phyloP scores from a whole-genome alignment of 2,329 filamentous ascomycete species.

The Trichoderma lentiforme region DNA sequence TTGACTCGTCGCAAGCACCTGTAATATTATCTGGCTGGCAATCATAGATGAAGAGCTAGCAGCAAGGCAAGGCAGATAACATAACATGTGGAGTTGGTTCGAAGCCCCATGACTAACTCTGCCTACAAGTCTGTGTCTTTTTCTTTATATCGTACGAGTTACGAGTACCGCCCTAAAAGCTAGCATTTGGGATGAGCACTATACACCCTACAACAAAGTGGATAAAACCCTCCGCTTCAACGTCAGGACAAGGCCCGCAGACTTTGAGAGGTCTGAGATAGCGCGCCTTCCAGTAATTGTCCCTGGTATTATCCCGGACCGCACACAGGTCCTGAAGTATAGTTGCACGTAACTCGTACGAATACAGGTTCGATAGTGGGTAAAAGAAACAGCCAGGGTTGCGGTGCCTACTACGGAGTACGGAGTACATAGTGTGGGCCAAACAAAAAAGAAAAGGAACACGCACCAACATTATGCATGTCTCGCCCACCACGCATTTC shows the following conservation, averaged over 20 bases:
- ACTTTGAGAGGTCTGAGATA: neutral
- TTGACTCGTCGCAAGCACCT: neutral
- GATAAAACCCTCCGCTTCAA: neutral
- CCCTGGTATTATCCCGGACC: neutral
- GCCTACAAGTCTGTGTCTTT: neutral
- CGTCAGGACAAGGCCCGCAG: conserved; percentile 9
- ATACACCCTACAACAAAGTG: conserved; percentile 6
- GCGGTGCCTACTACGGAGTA: neutral
- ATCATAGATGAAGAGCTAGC: neutral
- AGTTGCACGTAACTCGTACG: neutral
- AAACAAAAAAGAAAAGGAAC: neutral
- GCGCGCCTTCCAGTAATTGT: conserved; percentile 2
- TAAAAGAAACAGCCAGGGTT: neutral
- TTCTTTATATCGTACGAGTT: neutral
- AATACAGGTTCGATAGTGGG: conserved; percentile 6
- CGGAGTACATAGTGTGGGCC: neutral
- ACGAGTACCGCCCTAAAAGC: neutral
- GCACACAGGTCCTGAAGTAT: neutral
- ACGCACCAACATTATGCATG: neutral
- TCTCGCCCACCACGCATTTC: conserved; percentile 6
- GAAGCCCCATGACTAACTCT: neutral
- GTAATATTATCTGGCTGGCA: neutral
- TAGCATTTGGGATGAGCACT: neutral
- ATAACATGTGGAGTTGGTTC: neutral
- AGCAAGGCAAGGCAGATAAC: neutral